Evolutionary conservation across 2,329 filamentous ascomycete species (phyloP), one percentile per base, ranked within the genome.

Genomic region (Phyllosticta capitalensis): DNA sequence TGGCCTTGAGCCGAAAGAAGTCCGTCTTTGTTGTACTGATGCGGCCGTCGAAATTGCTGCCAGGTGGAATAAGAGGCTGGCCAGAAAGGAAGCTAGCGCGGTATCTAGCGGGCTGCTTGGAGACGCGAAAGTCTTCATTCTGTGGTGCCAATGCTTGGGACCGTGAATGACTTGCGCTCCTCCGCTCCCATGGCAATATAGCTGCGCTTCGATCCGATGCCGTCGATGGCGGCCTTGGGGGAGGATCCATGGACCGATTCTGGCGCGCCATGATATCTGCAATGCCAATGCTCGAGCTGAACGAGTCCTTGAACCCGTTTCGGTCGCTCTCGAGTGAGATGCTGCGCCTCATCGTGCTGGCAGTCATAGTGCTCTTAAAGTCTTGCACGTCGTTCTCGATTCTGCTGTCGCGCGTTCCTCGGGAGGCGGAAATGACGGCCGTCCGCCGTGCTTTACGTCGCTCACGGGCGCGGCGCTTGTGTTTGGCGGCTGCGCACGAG

Each of bases 1-100:
- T 68, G 1, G 78, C 78, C 57, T 78, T 77, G 28, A 81, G 69
- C 51, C 73, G 69, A 69, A 81, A 82, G 66, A 79, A 82, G 55
- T 77, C 76, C 0, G 77, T 76, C 26, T 75, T 71, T 0, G 78
- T 80, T 2, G 74, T 75, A 65, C 78, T 76, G 49, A 73, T 65
- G 45, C 67, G 66, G 26, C 66, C 63, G 38, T 63, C 66, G 3
- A 64, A 63, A 21, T 65, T 65, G 9, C 54, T 60, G 14, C 56
- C 55, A 10, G 58, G 55, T 22, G 58, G 61, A 30, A 56, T 57
- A 33, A 49, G 61, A 38, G 60, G 58, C 24, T 56, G 53, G 21
- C 58, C 58, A 19, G 58, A 50, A 9, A 59, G 53, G 17, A 59
- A 59, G 17, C 22, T 20, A 2, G 58, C 58, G 20, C 58, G 58